Evolutionary conservation across 495 filamentous ascomycete genomes (phyloP).

Genomic region (Cladorrhinum samala): DNA sequence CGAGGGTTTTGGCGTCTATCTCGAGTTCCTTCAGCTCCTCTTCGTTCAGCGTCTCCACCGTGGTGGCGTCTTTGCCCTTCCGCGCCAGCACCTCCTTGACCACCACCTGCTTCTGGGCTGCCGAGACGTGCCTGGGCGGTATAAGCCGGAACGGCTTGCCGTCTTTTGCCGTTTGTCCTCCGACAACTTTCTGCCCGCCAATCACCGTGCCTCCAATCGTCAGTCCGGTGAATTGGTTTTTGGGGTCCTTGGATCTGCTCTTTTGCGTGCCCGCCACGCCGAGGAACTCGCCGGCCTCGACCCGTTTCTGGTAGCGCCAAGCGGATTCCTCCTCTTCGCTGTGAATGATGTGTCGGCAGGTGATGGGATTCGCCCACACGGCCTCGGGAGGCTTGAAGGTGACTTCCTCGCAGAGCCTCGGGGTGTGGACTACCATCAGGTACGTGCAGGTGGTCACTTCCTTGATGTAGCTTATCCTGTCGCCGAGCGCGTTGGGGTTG

Average conservation of each 20-base stretch:
- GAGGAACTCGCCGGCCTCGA: conserved; percentile 48
- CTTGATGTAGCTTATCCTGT: conserved; percentile 92
- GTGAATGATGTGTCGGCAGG: conserved; percentile 64
- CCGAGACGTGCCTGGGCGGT: conserved; percentile 32
- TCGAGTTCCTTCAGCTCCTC: conserved; percentile 63
- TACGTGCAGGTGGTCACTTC: conserved; percentile 92
- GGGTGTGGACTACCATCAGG: conserved; percentile 90
- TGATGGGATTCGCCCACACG: conserved; percentile 68
- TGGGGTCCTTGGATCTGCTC: conserved; percentile 23
- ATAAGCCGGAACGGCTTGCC: conserved; percentile 31
- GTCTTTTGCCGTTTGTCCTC: conserved; percentile 27
- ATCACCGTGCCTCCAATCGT: conserved; percentile 47
- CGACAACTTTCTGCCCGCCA: conserved; percentile 47
- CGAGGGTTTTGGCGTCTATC: conserved; percentile 61
- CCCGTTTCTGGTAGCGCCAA: conserved; percentile 51
- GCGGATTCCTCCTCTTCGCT: conserved; percentile 47
- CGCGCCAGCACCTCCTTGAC: conserved; percentile 29
- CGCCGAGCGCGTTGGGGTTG: conserved; percentile 63
- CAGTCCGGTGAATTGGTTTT: conserved; percentile 20
- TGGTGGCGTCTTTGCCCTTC: conserved; percentile 8
- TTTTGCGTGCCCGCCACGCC: conserved; percentile 38
- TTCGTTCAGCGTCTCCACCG: conserved; percentile 42
- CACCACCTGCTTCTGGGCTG: not conserved
- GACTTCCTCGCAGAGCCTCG: conserved; percentile 84
- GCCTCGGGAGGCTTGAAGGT: conserved; percentile 85